Evolutionary conservation across 2,329 filamentous ascomycete species (phyloP).

Genomic region (Berkeleyomyces basicola): DNA sequence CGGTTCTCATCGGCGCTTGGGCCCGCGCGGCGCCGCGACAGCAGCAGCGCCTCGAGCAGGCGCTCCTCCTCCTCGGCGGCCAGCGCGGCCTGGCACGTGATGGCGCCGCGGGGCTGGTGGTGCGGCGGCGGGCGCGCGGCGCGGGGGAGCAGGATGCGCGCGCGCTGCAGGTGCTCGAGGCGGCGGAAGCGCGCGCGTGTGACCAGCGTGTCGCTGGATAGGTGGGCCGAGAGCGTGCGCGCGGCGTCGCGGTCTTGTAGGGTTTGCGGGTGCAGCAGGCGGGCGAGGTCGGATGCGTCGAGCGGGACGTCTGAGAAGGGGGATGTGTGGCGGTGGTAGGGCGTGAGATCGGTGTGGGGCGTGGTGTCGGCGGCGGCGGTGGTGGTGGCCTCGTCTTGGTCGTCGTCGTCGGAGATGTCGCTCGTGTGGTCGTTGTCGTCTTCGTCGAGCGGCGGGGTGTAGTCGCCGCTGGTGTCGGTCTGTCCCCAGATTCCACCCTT

Average conservation of each 20-base stretch:
- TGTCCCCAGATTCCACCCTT: slow-evolving; percentile 72
- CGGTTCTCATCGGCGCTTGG: not conserved
- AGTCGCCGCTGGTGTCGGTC: slow-evolving; percentile 66
- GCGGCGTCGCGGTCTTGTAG: slow-evolving; percentile 69
- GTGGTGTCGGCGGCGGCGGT: not conserved
- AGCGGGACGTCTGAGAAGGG: slow-evolving; percentile 46
- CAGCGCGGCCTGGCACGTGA: not conserved
- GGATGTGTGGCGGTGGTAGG: slow-evolving; percentile 31
- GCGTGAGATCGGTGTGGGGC: not conserved
- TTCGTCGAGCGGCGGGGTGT: slow-evolving; percentile 33
- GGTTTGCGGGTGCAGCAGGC: slow-evolving; percentile 64
- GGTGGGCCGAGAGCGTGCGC: slow-evolving; percentile 61
- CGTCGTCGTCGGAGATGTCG: slow-evolving; percentile 40
- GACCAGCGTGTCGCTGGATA: slow-evolving; percentile 53
- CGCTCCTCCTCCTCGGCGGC: slow-evolving; percentile 40
- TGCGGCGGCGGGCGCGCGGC: not conserved
- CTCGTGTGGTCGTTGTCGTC: slow-evolving; percentile 60
- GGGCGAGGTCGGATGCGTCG: slow-evolving; percentile 52
- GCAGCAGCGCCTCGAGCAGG: slow-evolving; percentile 42
- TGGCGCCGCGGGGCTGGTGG: not conserved
- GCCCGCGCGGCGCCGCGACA: slow-evolving; percentile 29
- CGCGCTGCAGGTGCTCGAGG: slow-evolving; percentile 50
- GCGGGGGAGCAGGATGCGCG: slow-evolving; percentile 35
- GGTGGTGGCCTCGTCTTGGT: slow-evolving; percentile 5
- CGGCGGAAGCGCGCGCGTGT: slow-evolving; percentile 65